Evolutionary conservation across 2,329 filamentous ascomycete species (phyloP), one percentile per base, ranked within the genome.

Genomic region (Fusarium sambucinum): DNA sequence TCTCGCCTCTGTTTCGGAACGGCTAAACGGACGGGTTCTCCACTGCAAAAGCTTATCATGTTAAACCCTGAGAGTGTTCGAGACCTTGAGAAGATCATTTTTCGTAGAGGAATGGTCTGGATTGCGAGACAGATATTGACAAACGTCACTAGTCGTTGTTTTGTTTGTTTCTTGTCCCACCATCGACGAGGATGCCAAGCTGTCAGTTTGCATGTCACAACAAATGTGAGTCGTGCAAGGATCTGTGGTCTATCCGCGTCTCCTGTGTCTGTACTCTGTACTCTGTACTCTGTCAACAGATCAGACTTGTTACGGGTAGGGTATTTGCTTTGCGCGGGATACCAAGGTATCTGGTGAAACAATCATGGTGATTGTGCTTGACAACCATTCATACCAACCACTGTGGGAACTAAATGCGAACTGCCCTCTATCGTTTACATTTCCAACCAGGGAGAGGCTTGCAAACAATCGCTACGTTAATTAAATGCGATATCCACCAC

Each of bases 41-140:
- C 67, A 69, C 67, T 53, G n/a, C n/a, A 60, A 70, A 69, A 70
- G 66, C 67, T 69, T 69, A 70, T 63, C 63, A 54, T 59, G 10
- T 19, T 23, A 23, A 29, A 38, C 44, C 59, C 64, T 53, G 40
- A 55, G 30, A 55, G 12, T 6, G 23, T 42, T 44, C 11, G 23
- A 61, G 38, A 57, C 51, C 37, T 40, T 51, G 47, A 40, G 33
- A 54, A 42, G 27, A 37, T 54, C 37, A 21, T 16, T n/a, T 47
- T 25, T 17, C 12, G 47, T 21, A 40, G 27, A 57, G 37, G 38
- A 30, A 46, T 61, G 52, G 4, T 19, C 27, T 32, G 37, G 33
- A 45, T 40, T 37, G n/a, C 40, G 38, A 17, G 47, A 29, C 13
- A 38, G n/a, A 51, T 6, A 13, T 40, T 46, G 46, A n/a, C 13